Conservation (phyloP, 2,329 filamentous ascomycete species). For the Graphiopsis chlorocephala region DNA sequence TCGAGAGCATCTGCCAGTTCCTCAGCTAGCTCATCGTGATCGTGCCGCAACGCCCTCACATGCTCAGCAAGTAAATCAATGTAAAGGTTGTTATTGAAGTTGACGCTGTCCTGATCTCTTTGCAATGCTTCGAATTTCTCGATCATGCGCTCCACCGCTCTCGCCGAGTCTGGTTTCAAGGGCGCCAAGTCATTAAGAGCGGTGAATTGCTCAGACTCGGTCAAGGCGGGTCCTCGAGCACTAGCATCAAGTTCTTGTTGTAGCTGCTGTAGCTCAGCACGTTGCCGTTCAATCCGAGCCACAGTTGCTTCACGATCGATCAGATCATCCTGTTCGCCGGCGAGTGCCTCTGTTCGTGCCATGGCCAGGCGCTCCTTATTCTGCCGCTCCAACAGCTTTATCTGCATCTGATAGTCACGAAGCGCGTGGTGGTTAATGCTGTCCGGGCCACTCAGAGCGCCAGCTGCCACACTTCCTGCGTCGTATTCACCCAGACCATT, state of each 20-base stretch:
- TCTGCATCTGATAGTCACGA: constrained; percentile 85
- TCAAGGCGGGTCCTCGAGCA: background rate
- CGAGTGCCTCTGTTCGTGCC: constrained; percentile 74
- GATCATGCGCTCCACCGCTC: background rate
- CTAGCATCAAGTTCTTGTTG: background rate
- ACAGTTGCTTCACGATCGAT: no score
- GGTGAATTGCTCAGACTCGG: background rate
- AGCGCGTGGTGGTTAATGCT: constrained; percentile 71
- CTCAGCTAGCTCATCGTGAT: constrained; percentile 74
- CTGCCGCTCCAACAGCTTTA: constrained; percentile 82
- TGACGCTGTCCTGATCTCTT: background rate
- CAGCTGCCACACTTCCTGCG: constrained; percentile 27
- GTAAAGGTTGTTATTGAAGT: background rate
- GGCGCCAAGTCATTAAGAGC: background rate
- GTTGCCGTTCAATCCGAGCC: no score
- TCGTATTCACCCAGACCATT: background rate
- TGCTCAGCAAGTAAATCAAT: background rate
- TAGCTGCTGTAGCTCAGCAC: background rate
- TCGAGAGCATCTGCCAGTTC: constrained; percentile 73
- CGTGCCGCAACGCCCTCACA: constrained; percentile 79
- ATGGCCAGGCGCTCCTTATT: constrained; percentile 86
- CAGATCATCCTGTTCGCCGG: constrained; percentile 28
- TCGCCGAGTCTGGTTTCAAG: background rate
- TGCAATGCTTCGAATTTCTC: background rate
- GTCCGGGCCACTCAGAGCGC: constrained; percentile 25